Evolutionary conservation across 768 basidiomycete genomes (phyloP), one percentile per base, ranked within the genome.

Genomic region (Mrakia blollopis): DNA sequence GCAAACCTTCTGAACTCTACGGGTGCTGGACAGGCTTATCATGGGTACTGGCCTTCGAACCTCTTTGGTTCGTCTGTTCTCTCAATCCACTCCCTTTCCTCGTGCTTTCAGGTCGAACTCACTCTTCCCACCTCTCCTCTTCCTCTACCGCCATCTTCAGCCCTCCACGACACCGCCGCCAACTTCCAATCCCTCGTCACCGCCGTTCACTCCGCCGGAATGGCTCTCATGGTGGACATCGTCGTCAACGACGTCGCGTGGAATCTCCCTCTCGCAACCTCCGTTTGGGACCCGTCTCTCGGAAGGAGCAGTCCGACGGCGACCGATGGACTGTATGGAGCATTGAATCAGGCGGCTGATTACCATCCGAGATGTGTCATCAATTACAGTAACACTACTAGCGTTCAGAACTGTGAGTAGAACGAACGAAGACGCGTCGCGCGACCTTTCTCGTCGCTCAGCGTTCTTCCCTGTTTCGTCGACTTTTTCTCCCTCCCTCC

Each of bases 41-140:
- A 93, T 80, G 92, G 92, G 25, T 93, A 93, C 84, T 93, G 92
- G 92, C 76, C 70, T n/a, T 47, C 71, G 2, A 30, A 74, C 32
- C 30, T 60, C 6, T 74, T 61, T 21, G 28, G 62, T 62, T 28
- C 18, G 60, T 54, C n/a, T 9, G 25, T 28, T 10, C 47, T 4
- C 7, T 21, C 47, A 50, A 50, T 41, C 11, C 39, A 44, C 47
- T 50, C 47, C 18, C 14, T 4, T 25, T 9, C 37, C 37, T 62
- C 28, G 25, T 7, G 52, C 52, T 28, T 50, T 54, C 47, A 7
- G 30, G 10, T 32, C 25, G 6, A 5, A 41, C 25, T 11, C 16
- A 35, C 44, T 28, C 61, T 13, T 37, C 37, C n/a, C 1, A 52
- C 3, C 28, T 50, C 18, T 50, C 69, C 13, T 25, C 57, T 57